Evolutionary conservation across 108 stramenopile genomes (phyloP).

Genomic region (Skeletonema menzelii): DNA sequence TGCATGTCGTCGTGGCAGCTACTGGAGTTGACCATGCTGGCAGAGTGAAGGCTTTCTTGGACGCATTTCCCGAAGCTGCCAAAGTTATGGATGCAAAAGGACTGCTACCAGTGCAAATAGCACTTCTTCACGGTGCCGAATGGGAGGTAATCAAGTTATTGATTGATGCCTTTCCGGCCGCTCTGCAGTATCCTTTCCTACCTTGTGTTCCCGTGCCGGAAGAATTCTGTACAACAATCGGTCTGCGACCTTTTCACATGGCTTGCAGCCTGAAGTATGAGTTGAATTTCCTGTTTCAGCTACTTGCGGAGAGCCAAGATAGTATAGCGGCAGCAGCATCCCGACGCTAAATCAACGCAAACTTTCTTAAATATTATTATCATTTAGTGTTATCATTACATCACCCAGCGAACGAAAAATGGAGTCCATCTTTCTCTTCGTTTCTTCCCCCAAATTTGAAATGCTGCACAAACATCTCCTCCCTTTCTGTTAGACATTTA

Average conservation of each 20-base stretch:
- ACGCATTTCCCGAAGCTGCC: slow-evolving; percentile 3
- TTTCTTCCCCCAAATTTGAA: neutral
- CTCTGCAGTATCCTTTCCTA: slow-evolving; percentile 4
- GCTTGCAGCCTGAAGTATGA: slow-evolving; percentile 16
- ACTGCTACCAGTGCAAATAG: slow-evolving; percentile 27
- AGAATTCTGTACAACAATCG: neutral
- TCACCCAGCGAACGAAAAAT: neutral
- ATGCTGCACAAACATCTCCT: neutral
- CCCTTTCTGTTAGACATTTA: slow-evolving; percentile 5
- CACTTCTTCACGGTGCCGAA: slow-evolving; percentile 15
- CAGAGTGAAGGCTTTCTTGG: slow-evolving; percentile 7
- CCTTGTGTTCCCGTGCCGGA: neutral
- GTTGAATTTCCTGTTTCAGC: slow-evolving; percentile 11
- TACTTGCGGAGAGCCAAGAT: slow-evolving; percentile 1
- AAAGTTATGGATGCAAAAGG: slow-evolving; percentile 11
- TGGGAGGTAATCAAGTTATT: slow-evolving; percentile 12
- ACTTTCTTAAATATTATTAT: neutral
- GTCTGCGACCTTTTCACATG: slow-evolving; percentile 27
- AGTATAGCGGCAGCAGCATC: neutral
- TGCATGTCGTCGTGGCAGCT: slow-evolving; percentile 5
- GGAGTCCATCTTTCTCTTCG: neutral
- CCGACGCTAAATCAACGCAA: neutral
- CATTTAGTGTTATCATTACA: neutral
- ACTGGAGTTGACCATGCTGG: slow-evolving; percentile 12
- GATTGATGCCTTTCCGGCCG: slow-evolving; percentile 8